A percentile compares a stretch with the other conserved stretches of the same genome.
phyloP scores from a whole-genome alignment of 495 filamentous ascomycete genomes.

The Trichoderma virens region DNA sequence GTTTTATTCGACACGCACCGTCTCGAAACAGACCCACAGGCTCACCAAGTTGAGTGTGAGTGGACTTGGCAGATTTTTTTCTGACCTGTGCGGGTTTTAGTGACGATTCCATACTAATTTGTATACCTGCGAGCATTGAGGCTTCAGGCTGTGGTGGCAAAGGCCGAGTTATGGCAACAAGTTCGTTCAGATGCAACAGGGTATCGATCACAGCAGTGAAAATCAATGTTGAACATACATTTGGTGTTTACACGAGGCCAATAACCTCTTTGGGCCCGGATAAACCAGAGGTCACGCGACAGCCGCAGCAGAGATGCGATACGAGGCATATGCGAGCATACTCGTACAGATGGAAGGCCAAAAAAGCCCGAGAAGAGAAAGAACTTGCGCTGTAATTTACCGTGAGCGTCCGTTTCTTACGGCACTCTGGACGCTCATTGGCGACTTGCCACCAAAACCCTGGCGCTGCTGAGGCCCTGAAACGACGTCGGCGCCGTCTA shows the following conservation, averaged over 20 bases:
- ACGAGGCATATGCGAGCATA: not conserved
- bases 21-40: not conserved
- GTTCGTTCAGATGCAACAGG: too few species aligned
- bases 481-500: conserved; percentile 2
- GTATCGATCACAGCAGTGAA: too few species aligned
- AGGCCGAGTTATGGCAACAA: not conserved
- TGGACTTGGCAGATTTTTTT: conserved; percentile 1
- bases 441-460: not conserved
- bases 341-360: not conserved
- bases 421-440: not conserved
- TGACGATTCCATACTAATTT: too few species aligned
- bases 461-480: not conserved
- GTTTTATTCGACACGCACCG: not conserved
- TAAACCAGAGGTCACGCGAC: not conserved
- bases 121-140: too few species aligned
- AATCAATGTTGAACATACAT: too few species aligned
- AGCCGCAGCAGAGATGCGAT: not conserved
- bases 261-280: too few species aligned
- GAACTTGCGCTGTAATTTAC: conserved; percentile 3
- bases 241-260: too few species aligned
- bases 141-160: not conserved
- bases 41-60: not conserved
- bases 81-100: not conserved
- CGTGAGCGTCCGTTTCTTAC: conserved; percentile 8
- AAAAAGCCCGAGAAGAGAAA: not conserved